These are phyloP conservation scores for Phytophthora cryptogea DNA, from an alignment of 352 stramenopile species.

Conservation along the genomic window DNA sequence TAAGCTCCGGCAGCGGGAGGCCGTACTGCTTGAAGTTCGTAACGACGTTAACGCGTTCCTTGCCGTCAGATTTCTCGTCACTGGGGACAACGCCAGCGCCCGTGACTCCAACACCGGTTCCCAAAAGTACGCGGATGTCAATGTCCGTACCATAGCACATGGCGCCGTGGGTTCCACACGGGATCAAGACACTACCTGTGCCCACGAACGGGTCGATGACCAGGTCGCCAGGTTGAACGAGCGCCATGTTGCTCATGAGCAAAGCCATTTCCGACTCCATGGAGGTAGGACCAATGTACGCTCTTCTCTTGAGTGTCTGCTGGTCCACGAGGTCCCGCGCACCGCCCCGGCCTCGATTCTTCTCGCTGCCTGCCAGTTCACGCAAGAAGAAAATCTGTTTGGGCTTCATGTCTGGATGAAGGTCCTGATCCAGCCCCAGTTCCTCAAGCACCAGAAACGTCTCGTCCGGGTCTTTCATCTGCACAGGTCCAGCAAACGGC, in stretches of 20 bases:
- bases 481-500: constrained; percentile 71
- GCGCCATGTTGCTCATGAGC: constrained; percentile 93
- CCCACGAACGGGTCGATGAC: constrained; percentile 98
- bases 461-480: constrained; percentile 68
- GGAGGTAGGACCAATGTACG: constrained; percentile 96
- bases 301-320: constrained; percentile 93
- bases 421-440: constrained; percentile 59
- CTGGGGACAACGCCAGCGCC: constrained; percentile 35
- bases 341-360: constrained; percentile 71
- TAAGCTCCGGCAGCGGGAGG: constrained; percentile 92
- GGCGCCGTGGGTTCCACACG: constrained; percentile 91
- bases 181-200: constrained; percentile 96
- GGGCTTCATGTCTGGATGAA: constrained; percentile 36
- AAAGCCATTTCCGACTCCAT: constrained; percentile 98
- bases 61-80: constrained; percentile 7
- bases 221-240: constrained; percentile 70
- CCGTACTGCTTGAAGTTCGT: constrained; percentile 95
- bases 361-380: constrained; percentile 70
- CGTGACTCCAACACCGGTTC: constrained; percentile 77
- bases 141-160: constrained; percentile 97
- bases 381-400: constrained; percentile 79
- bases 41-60: constrained; percentile 66
- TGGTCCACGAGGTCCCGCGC: constrained; percentile 83
- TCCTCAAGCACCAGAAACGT: constrained; percentile 83
- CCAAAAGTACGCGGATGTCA: constrained; percentile 94